Evolutionary conservation across 2,329 filamentous ascomycete species (phyloP), one percentile per base, ranked within the genome.

Genomic region (Colletotrichum tamarilloi): DNA sequence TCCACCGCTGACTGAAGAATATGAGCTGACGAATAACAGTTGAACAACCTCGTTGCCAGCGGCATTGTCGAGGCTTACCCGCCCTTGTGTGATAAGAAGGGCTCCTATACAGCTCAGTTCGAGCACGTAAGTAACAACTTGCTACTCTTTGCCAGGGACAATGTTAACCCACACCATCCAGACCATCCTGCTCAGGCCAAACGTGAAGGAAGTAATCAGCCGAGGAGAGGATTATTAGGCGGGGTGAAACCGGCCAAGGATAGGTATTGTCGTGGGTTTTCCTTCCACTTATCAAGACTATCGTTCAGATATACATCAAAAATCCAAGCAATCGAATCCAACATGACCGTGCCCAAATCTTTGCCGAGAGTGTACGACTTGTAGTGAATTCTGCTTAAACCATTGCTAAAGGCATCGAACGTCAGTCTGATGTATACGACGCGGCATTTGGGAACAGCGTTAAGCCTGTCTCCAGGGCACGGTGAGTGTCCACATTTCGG

Each of bases 51-150:
- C 55, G 95, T 98, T 59, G 88, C 91, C 55, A 91, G 88, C 71
- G 95, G 95, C 72, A 93, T 98, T 77, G 94, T 98, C 56, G 94
- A 98, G 84, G 91, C 94, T 56, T 98, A 98, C 81, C 95, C 95
- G 52, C 95, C 95, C 35, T 87, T 98, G 77, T 92, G 93, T 77
- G 95, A 98, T 85, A 92, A 95, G 84, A 97, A 97, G 89, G 96
- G 96, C 72, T 97, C 94, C 30, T 98, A 97, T 83, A 97, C 95
- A 30, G 96, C 95, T 76, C 95, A 98, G 82, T 97, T 92, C 81
- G 95, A 98, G 87, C 95, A 98, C 86, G 95, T 97, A 85, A 89
- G 93, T 90, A 70, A 49, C 3, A 24, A 8, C 32, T 62, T 24
- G 59, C 24, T 14, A 26, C 6, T 2, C 7, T 9, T 9, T 22